A percentile compares a stretch with the other conserved stretches of the same genome.
phyloP scores from a whole-genome alignment of 2,329 filamentous ascomycete species.

The Laburnicola sp. region DNA sequence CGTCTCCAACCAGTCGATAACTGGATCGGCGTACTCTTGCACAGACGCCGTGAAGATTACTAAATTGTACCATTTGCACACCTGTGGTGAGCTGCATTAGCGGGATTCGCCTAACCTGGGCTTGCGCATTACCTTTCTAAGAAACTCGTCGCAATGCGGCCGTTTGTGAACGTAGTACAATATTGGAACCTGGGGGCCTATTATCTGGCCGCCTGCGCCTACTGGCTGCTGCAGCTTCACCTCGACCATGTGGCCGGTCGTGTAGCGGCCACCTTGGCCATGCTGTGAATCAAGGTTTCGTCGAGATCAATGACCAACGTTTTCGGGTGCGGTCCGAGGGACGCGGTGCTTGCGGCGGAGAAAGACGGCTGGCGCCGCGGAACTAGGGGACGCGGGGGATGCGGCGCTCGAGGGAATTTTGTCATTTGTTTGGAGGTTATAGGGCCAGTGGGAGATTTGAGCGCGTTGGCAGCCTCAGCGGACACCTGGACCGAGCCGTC shows the following conservation, averaged over 20 bases:
- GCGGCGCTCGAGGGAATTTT: conserved; percentile 86
- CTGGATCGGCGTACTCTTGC: conserved; percentile 96
- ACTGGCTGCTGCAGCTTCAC: conserved; percentile 80
- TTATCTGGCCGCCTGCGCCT: conserved; percentile 66
- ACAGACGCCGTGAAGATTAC: conserved; percentile 97
- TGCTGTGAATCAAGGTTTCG: conserved; percentile 96
- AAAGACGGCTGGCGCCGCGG: conserved; percentile 90
- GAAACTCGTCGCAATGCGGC: conserved; percentile 93
- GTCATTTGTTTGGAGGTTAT: conserved; percentile 68
- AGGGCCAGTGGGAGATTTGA: conserved; percentile 93
- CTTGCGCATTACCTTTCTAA: conserved; percentile 68
- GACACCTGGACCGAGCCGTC: conserved; percentile 39
- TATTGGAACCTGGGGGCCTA: conserved; percentile 90
- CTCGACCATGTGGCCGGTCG: conserved; percentile 97
- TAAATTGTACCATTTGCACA: conserved; percentile 97
- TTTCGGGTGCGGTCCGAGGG: conserved; percentile 65
- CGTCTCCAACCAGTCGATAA: conserved; percentile 97
- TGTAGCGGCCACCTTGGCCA: conserved; percentile 94
- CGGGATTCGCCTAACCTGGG: conserved; percentile 6
- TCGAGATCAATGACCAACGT: conserved; percentile 94
- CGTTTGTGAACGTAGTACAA: conserved; percentile 99
- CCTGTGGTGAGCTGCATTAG: conserved; percentile 51
- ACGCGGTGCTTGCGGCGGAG: conserved; percentile 49
- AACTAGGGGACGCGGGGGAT: conserved; percentile 85
- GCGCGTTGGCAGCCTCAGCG: conserved; percentile 61